Evolutionary conservation across 768 basidiomycete species (phyloP), one percentile per base, ranked within the genome.

Genomic region (Stropharia rugosoannulata): DNA sequence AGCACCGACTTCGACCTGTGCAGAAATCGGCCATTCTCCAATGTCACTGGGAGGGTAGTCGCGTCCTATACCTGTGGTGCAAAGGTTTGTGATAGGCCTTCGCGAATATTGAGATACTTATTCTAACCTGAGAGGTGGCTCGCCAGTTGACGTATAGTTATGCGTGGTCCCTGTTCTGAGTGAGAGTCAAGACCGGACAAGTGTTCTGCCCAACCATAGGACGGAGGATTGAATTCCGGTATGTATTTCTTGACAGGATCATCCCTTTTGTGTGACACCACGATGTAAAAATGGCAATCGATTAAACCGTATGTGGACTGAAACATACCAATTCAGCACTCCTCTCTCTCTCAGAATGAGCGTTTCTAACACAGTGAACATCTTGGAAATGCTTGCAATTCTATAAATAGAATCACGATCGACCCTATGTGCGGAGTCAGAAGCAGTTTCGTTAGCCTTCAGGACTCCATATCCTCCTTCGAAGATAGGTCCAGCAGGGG

Each of bases 361-460:
- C 0, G 77, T 79, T 59, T 84, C 79, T 4, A 81, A 58, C 0
- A 74, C 73, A 3, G 75, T 73, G 59, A 82, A 81, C 55, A 83
- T 65, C 64, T 83, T 85, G 5, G 78, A 75, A 52, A 80, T 74
- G 39, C 78, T 80, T 1, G 80, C 81, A 22, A 83, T 68, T 25
- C 83, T 72, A 58, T 82, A 83, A 47, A 80, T 72, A 0, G 80
- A 76, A 60, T 81, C 62, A 49, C 73, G 69, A n/a, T 74, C 65
- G 1, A 77, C 71, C 0, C 62, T 64, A 46, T 43, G 50, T 41
- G 47, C 40, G 4, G 60, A 59, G 9, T 55, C 56, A 5, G 61
- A 49, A n/a, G 58, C 60, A 2, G 73, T 68, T 59, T 79, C 80
- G 54, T 83, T 82, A 32, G 77, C 80, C 13, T 55, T 57, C n/a